Conservation (phyloP, 768 basidiomycete species). For the Tricholoma sp. region DNA sequence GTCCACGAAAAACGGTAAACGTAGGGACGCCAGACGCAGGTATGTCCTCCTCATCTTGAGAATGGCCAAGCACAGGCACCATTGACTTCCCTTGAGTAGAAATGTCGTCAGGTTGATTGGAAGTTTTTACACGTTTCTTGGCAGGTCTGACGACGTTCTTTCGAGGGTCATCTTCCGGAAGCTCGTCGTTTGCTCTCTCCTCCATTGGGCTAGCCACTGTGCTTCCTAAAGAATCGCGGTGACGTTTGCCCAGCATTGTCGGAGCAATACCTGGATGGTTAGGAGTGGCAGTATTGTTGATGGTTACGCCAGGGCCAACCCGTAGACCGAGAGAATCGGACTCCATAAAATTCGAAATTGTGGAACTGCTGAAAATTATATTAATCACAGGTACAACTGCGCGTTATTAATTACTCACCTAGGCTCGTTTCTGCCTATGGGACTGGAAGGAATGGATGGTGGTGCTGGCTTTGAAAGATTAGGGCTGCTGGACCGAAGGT, state of each 20-base stretch:
- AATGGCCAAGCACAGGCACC: background rate
- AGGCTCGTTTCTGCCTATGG: background rate
- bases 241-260: conserved; percentile 61
- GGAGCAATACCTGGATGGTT: conserved; percentile 38
- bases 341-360: conserved; percentile 6
- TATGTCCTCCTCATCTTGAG: conserved; percentile 10
- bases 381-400: background rate
- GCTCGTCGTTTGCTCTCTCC: conserved; percentile 33
- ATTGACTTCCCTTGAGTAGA: background rate
- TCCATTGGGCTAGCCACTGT: conserved; percentile 29
- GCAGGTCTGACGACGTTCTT: conserved; percentile 36
- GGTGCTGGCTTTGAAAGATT: background rate
- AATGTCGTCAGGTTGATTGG: conserved; percentile 10
- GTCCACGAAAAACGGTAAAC: conserved; percentile 48
- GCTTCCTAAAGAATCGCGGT: conserved; percentile 46
- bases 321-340: background rate
- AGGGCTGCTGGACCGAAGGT: background rate
- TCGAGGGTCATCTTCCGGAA: conserved; percentile 32
- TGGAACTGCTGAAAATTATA: conserved; percentile 16
- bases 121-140: conserved; percentile 50
- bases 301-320: background rate
- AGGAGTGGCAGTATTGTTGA: conserved; percentile 8
- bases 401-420: conserved; percentile 4
- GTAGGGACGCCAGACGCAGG: conserved; percentile 28
- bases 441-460: background rate